phyloP scores from a whole-genome alignment of 2,329 filamentous ascomycete genomes.

The Hypoxylon sp. region DNA sequence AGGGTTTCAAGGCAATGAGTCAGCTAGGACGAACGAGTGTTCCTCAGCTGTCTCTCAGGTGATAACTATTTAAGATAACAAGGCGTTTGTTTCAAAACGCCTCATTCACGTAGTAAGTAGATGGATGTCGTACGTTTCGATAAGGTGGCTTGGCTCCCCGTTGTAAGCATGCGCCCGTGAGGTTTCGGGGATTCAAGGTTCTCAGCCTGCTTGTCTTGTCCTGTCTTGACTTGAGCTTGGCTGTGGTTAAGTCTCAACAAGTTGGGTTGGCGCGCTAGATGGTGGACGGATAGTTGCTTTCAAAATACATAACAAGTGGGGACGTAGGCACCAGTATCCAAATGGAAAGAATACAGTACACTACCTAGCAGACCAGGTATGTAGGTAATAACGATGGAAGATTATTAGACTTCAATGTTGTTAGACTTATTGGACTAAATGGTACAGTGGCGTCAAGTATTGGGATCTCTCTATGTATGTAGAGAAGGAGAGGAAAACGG shows the following conservation, averaged over 20 bases:
- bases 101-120: slow-evolving; percentile 14
- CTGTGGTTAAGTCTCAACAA: slow-evolving; percentile 29
- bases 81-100: slow-evolving; percentile 17
- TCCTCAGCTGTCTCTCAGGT: slow-evolving; percentile 16
- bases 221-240: slow-evolving; percentile 31
- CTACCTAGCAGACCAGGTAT: background rate
- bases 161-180: slow-evolving; percentile 14
- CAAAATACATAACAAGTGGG: slow-evolving; percentile 20
- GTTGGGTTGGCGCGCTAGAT: slow-evolving; percentile 22
- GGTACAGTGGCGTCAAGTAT: slow-evolving; percentile 23
- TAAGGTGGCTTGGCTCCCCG: slow-evolving; percentile 22
- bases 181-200: slow-evolving; percentile 27
- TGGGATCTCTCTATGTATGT: background rate
- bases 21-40: slow-evolving; percentile 19
- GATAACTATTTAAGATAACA: slow-evolving; percentile 11
- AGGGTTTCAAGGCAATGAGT: slow-evolving; percentile 17
- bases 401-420: background rate
- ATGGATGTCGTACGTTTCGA: slow-evolving; percentile 36
- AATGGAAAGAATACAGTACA: slow-evolving; percentile 16
- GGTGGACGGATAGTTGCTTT: slow-evolving; percentile 16
- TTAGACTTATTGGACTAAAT: slow-evolving; percentile 12
- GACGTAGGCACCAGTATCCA: slow-evolving; percentile 10
- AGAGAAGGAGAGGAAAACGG: slow-evolving; percentile 9
- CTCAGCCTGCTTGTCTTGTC: slow-evolving; percentile 22
- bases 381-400: slow-evolving; percentile 15